A percentile compares a stretch with the other conserved stretches of the same genome.
Evolutionary conservation across 73 alveolate species (phyloP).

Genomic region (Paramecium caudatum): DNA sequence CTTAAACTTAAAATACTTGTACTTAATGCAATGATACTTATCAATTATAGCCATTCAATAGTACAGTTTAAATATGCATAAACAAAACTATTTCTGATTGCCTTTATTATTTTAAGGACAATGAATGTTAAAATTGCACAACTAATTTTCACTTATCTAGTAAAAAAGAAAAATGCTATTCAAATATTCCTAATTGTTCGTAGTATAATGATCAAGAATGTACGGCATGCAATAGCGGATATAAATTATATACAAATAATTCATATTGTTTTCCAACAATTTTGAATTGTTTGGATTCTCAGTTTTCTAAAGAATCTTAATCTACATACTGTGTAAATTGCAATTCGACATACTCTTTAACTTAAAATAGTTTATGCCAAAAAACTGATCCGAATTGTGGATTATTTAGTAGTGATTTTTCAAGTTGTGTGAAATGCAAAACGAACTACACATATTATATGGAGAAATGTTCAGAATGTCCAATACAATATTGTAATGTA

Average conservation of each 20-base stretch:
- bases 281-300: neutral
- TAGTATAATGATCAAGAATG: neutral
- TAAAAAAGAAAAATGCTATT: neutral
- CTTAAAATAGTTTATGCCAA: neutral
- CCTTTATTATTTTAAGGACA: too few relatives aligned
- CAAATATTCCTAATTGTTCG: neutral
- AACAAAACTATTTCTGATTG: neutral
- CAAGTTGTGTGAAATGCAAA: neutral
- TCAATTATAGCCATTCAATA: neutral
- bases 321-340: neutral
- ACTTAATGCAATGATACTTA: neutral
- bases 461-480: neutral
- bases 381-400: neutral
- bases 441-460: neutral
- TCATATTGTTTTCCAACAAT: slow-evolving; percentile 20
- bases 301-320: neutral
- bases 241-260: neutral
- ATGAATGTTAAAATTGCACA: neutral
- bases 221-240: neutral
- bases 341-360: neutral
- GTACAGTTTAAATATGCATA: neutral
- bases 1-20: neutral
- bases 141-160: neutral
- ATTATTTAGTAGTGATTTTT: neutral
- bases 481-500: neutral